Evolutionary conservation across 2,329 filamentous ascomycete genomes (phyloP).

Genomic region (Aspergillus phoenicis): DNA sequence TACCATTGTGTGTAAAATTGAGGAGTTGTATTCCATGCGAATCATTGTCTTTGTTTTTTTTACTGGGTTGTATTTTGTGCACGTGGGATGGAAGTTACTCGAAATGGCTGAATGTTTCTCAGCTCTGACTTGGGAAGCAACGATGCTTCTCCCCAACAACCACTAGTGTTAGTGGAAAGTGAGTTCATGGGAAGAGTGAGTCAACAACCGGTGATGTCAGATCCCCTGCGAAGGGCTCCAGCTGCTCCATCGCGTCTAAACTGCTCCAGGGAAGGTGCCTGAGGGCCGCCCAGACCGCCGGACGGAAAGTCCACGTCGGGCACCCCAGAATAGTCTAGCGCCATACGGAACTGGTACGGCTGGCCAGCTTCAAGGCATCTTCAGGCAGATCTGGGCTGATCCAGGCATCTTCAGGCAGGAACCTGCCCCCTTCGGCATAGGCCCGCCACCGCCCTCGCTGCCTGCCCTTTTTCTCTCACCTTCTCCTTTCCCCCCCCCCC

Average conservation of each 20-base stretch:
- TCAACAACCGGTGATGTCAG: constrained; percentile 8
- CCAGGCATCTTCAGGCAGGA: constrained; percentile 16
- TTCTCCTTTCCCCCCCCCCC: constrained; percentile 23
- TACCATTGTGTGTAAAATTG: too few relatives aligned
- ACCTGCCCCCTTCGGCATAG: constrained; percentile 14
- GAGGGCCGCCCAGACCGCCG: constrained; percentile 10
- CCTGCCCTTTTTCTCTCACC: constrained; percentile 28
- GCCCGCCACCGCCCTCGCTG: constrained; percentile 16
- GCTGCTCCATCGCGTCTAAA: constrained; percentile 2
- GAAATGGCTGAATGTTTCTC: too few relatives aligned
- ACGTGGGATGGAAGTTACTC: too few relatives aligned
- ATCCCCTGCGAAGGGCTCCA: constrained; percentile 1
- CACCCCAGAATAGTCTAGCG: not conserved
- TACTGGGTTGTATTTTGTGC: too few relatives aligned
- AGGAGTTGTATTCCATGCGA: too few relatives aligned
- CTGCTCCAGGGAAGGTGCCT: constrained; percentile 4
- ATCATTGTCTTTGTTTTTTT: too few relatives aligned
- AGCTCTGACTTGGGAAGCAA: not conserved
- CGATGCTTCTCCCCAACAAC: not conserved
- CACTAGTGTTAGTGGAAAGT: not conserved
- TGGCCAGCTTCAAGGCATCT: constrained; percentile 3
- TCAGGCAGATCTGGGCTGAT: not conserved
- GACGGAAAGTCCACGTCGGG: constrained; percentile 12
- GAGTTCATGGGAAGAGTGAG: not conserved
- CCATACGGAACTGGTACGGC: not conserved